Conservation (phyloP, 805 yeast genomes). For the Metschnikowia hibisci region DNA sequence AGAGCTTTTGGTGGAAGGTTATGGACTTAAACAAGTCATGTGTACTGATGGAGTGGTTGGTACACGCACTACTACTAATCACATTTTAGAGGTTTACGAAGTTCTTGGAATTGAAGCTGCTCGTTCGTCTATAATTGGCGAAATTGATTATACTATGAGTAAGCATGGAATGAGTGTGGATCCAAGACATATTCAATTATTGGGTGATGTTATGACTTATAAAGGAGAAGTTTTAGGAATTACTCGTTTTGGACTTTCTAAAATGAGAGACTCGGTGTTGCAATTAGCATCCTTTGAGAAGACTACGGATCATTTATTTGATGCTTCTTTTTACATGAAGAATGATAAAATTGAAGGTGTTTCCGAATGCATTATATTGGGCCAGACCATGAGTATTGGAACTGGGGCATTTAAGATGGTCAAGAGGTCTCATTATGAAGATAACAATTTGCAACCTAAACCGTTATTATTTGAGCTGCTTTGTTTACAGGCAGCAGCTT, state of each 20-base stretch:
- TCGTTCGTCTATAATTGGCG: conserved; percentile 84
- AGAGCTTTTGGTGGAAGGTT: conserved; percentile 95
- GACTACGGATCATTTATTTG: conserved; percentile 96
- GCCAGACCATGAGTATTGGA: conserved; percentile 97
- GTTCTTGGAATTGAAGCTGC: conserved; percentile 99
- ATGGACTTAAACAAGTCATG: conserved; percentile 95
- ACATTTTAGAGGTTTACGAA: conserved; percentile 80
- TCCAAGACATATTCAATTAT: conserved; percentile 96
- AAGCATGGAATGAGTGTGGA: conserved; percentile 99
- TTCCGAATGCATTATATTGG: conserved; percentile 93
- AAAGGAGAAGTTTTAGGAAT: conserved; percentile 98
- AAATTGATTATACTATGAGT: conserved; percentile 96
- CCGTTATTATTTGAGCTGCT: conserved; percentile 47
- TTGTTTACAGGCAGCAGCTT: conserved; percentile 22
- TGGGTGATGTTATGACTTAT: conserved; percentile 98
- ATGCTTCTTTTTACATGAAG: conserved; percentile 98
- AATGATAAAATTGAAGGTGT: conserved; percentile 95
- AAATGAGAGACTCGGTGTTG: conserved; percentile 96
- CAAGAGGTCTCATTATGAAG: conserved; percentile 47
- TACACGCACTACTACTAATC: conserved; percentile 82
- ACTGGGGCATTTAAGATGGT: conserved; percentile 93
- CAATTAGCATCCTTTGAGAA: conserved; percentile 97
- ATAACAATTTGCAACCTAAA: conserved; percentile 39
- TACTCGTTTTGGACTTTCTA: conserved; percentile 95
- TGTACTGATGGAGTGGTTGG: conserved; percentile 96